Evolutionary conservation across 148 eudicot species (phyloP).

Genomic region (Amaranthus cruentus): DNA sequence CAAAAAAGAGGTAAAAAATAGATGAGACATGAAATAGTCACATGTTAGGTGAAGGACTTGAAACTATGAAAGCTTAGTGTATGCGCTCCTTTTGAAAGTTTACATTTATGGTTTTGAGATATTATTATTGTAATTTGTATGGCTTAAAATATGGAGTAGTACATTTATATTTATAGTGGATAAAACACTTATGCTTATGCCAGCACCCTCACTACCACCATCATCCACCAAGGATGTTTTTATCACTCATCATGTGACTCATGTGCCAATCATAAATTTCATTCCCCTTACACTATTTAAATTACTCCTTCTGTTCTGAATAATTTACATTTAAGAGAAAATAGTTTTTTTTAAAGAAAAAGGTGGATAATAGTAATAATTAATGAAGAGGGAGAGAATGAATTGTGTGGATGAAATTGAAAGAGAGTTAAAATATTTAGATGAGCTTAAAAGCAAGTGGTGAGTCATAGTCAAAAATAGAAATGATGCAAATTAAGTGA

Average conservation of each 20-base stretch:
- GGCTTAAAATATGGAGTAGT: not conserved
- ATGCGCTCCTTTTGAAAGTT: not conserved
- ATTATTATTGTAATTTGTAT: not conserved
- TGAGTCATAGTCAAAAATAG: too few species aligned
- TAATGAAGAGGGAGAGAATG: too few species aligned
- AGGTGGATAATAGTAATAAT: too few species aligned
- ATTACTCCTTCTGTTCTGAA: too few species aligned
- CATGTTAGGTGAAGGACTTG: conserved; percentile 2
- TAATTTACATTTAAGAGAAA: too few species aligned
- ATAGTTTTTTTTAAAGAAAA: too few species aligned
- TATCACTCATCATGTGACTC: conserved; percentile 1
- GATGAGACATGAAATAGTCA: not conserved
- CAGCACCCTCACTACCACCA: conserved; percentile 1
- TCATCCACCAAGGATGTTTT: not conserved
- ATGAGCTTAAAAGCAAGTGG: too few species aligned
- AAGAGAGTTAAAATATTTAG: too few species aligned
- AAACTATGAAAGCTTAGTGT: not conserved
- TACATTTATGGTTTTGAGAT: too few species aligned
- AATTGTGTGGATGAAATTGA: too few species aligned
- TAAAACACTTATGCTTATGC: not conserved
- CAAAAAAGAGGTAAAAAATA: not conserved
- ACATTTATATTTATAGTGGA: not conserved
- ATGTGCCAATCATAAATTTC: not conserved
- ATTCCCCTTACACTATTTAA: too few species aligned
- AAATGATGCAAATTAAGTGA: too few species aligned